Evolutionary conservation across 768 basidiomycete species (phyloP).

Genomic region (Suillus variegatus): DNA sequence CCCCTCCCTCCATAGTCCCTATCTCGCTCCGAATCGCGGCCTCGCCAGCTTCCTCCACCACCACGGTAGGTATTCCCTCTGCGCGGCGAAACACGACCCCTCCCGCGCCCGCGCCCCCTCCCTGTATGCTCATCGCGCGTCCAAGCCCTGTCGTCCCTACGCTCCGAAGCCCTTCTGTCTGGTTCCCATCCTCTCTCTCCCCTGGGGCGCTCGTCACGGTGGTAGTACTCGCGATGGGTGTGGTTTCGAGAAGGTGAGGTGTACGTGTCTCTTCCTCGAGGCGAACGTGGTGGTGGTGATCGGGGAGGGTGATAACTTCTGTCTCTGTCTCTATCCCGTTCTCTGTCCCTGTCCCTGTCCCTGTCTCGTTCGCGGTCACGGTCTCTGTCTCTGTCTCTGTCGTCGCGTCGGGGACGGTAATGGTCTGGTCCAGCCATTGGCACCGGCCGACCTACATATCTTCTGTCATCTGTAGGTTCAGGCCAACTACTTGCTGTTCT

Average conservation of each 20-base stretch:
- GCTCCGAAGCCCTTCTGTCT: slow-evolving; percentile 3
- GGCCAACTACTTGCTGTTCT: slow-evolving; percentile 20
- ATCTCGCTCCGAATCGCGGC: slow-evolving; percentile 22
- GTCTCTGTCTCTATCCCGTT: slow-evolving; percentile 14
- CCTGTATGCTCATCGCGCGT: not conserved
- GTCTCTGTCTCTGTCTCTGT: slow-evolving; percentile 20
- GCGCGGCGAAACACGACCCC: not conserved
- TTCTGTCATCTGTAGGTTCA: slow-evolving; percentile 26
- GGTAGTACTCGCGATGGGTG: not conserved
- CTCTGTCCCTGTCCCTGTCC: slow-evolving; percentile 24
- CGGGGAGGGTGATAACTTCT: slow-evolving; percentile 19
- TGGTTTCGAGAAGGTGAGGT: not conserved
- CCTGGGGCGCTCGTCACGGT: not conserved
- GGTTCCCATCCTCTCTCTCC: slow-evolving; percentile 10
- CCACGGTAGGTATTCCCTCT: slow-evolving; percentile 8
- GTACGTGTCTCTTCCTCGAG: not conserved
- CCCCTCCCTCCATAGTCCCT: slow-evolving; percentile 18
- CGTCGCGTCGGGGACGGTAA: slow-evolving; percentile 24
- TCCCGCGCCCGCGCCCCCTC: slow-evolving; percentile 1
- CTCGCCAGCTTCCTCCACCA: slow-evolving; percentile 8
- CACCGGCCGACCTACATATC: slow-evolving; percentile 17
- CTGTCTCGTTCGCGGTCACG: slow-evolving; percentile 12
- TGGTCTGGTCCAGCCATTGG: slow-evolving; percentile 25
- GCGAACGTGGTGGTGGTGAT: slow-evolving; percentile 1
- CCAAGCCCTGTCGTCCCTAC: slow-evolving; percentile 10